Conservation (phyloP, 2,329 filamentous ascomycete genomes). For the Coleophoma cylindrospora region DNA sequence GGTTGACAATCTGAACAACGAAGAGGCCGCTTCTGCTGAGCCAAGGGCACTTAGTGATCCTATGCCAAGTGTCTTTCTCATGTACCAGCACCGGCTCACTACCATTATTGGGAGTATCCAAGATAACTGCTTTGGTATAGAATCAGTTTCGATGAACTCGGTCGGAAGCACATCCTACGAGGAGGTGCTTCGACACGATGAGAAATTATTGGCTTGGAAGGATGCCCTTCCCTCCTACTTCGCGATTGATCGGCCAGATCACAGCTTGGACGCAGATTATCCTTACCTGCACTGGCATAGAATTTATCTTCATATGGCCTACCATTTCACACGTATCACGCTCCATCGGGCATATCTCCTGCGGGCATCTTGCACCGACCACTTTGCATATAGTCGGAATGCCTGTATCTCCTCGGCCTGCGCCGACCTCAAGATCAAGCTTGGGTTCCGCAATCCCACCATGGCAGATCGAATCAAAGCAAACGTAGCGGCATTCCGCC, state of each 20-base stretch:
- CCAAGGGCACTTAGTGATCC: constrained; percentile 25
- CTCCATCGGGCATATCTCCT: constrained; percentile 33
- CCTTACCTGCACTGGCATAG: constrained; percentile 32
- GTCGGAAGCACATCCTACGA: constrained; percentile 6
- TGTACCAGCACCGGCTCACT: constrained; percentile 27
- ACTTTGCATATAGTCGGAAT: constrained; percentile 32
- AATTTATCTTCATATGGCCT: constrained; percentile 32
- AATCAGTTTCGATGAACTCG: constrained; percentile 8
- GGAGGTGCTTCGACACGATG: constrained; percentile 28
- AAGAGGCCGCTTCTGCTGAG: constrained; percentile 18
- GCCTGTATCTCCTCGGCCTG: constrained; percentile 35
- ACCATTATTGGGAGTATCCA: constrained; percentile 33
- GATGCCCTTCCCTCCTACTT: constrained; percentile 29
- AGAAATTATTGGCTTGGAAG: constrained; percentile 28
- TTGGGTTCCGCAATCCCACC: constrained; percentile 25
- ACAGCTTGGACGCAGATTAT: constrained; percentile 22
- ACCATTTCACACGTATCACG: constrained; percentile 34
- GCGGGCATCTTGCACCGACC: constrained; percentile 33
- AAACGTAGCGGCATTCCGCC: constrained; percentile 30
- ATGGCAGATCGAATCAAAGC: constrained; percentile 29
- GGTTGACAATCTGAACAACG: constrained; percentile 29
- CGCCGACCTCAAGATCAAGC: constrained; percentile 32
- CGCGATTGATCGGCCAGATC: constrained; percentile 26
- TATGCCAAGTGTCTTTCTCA: constrained; percentile 28
- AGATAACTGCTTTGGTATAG: constrained; percentile 28